Evolutionary conservation across 495 filamentous ascomycete genomes (phyloP), one percentile per base, ranked within the genome.

Genomic region (Penicillium paxilli): DNA sequence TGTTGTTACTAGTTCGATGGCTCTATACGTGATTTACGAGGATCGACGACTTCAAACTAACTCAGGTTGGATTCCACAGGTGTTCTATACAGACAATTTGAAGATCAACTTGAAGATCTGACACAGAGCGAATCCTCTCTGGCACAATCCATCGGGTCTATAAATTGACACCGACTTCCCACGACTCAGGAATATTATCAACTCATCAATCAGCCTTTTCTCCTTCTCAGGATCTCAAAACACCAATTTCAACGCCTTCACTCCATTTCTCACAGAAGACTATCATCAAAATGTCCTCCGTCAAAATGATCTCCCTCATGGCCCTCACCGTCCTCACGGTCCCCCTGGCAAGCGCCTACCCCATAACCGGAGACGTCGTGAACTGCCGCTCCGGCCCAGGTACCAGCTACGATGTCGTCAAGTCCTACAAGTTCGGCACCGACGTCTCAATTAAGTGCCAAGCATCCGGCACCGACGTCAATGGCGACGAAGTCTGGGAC

Each of bases 301-400:
- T 4, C 30, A 32, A 32, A 14, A 12, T 32, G 2, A 14, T 32
- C 30, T 9, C 30, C 30, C 0, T 32, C 30, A 10, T 58, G 20
- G 50, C 58, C 21, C 40, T 61, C 8, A 30, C 58, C 5, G 22
- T 57, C 8, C 40, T 48, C 14, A 22, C 55, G 14, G 21, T 51
- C 0, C 54, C 58, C 6, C n/a, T 57, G 10, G 46, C 38, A 46
- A 61, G 24, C 26, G 58, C 44, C 19, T 58, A 58, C 12, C 55
- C 49, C 22, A 51, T 60, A 44, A 53, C 44, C 16, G 44, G 44
- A 4, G 32, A 42, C 23, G 32, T 10, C 6, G 48, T 60, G 23
- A 47, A 60, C 49, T 60, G 58, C 28, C 58, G 54, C 47, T 57
- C 58, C 1, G 58, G 58, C 8, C 58, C 58, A 7, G 58, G 58